Base-by-base conservation (phyloP, 1,284 basidiomycete genomes). In the Ganoderma multipileum region DNA sequence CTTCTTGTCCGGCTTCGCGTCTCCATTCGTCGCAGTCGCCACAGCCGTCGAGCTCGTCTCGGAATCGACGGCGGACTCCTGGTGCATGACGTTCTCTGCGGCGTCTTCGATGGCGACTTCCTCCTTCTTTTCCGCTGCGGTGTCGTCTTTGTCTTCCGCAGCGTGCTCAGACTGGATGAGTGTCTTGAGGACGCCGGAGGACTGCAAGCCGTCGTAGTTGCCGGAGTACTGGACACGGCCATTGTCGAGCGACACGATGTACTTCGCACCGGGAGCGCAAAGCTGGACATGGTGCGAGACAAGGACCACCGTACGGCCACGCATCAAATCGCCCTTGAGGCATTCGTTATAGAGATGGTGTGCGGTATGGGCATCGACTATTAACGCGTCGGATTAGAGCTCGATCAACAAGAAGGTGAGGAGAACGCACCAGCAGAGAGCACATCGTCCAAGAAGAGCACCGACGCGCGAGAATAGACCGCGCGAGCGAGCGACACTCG, bases 241-340 rank as follows among this genome's bases (percentile, higher is more conserved):
- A 73, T 97, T 96, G 73, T 97, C 95, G 50, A 97, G 86, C 18
- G 93, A 90, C 42, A 97, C 90, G 70, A 96, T 82, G 76, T 91
- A 93, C 64, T 79, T 83, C 2, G 93, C 92, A 28, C 89, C 91
- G 0, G 90, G 85, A 1, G 86, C 84, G 74, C 91, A 93, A 1
- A 95, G 82, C 76, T 94, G 90, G n/a, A 95, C 90, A 73, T 97
- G 95, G 77, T 97, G 96, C 16, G 95, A 96, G 41, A 97, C 95
- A 16, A 98, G 85, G 63, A 97, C 87, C 67, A 96, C 81, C 0
- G 96, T 97, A 41, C 96, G 86, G 12, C 88, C 90, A 60, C 84
- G 81, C 83, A 95, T 88, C 57, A 98, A 85, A n/a, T 93, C 90
- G 14, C 96, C 96, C 74, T 90, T 90, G 41, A 98, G 82, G 74